These are phyloP conservation scores for Amanita polypyramis DNA, from an alignment of 768 basidiomycete genomes.

Conservation along the genomic window DNA sequence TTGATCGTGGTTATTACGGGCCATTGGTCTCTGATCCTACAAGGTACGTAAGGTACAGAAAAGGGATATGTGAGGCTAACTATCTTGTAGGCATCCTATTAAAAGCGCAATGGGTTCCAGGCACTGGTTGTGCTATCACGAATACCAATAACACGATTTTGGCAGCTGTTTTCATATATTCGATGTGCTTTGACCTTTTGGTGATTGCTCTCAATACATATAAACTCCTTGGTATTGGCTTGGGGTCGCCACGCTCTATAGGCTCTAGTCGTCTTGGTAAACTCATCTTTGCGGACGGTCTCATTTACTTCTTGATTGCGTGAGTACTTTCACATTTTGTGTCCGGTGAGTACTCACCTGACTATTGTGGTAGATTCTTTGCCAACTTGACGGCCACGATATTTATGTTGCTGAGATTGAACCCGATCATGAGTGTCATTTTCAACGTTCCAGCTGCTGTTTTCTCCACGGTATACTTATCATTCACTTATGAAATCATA, in stretches of 20 bases:
- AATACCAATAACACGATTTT: conserved; percentile 53
- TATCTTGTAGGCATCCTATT: conserved; percentile 40
- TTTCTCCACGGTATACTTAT: conserved; percentile 29
- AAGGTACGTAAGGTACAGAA: conserved; percentile 8
- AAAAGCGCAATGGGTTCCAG: conserved; percentile 41
- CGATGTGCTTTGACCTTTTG: conserved; percentile 62
- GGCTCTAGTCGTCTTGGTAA: conserved; percentile 39
- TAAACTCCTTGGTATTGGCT: conserved; percentile 33
- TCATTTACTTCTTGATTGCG: conserved; percentile 72
- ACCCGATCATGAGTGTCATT: conserved; percentile 55
- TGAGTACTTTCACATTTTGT: conserved; percentile 21
- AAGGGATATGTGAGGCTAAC: neutral
- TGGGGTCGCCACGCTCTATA: conserved; percentile 13
- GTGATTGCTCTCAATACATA: conserved; percentile 51
- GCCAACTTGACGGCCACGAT: conserved; percentile 35
- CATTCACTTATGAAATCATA: neutral
- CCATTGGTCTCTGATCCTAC: conserved; percentile 30
- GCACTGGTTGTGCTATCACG: conserved; percentile 40
- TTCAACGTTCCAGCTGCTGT: conserved; percentile 59
- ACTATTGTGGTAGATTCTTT: conserved; percentile 26
- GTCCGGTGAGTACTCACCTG: neutral
- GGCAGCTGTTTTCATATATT: conserved; percentile 64
- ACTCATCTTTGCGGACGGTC: conserved; percentile 61
- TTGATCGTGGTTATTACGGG: conserved; percentile 30
- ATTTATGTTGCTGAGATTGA: conserved; percentile 58